Base-by-base conservation (phyloP, 179 eudicot species). In the Spergularia azorica region DNA sequence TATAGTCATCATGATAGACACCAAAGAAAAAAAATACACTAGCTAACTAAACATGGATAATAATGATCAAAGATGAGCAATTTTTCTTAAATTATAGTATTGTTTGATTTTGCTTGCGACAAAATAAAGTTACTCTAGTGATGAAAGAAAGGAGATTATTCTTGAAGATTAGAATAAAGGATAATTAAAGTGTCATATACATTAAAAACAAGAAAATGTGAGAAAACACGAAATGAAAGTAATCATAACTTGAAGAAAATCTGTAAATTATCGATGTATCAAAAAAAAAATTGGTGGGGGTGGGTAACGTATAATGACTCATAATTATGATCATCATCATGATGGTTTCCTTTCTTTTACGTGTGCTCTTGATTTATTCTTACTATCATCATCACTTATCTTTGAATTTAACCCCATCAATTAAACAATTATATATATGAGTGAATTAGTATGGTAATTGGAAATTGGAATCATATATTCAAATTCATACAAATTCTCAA, bases 291-390 rank as follows among this genome's bases (percentile, higher is more conserved):
- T 74, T 71, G 58, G 71, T 55, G 59, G 73, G 77, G 48, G 71
- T 72, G 80, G 78, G 79, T 71, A 51, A 73, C 75, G 69, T 76
- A 72, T 79, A 10, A 84, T 78, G 71, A 62, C 76, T 81, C 61
- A 81, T 84, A 21, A 62, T 62, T 56, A 84, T 75, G 54, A 75
- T 75, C 73, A 72, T 55, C 77, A 77, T 81, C 72, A 81, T 81
- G 7, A 81, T 84, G 63, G 21, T 68, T 68, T 67, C 77, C 82
- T 78, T 71, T 81, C 80, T 78, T 76, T 81, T 84, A 84, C 82
- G 82, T 81, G 84, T 75, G 73, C 76, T 67, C 77, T 81, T 57
- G 21, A 59, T 78, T 63, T 20, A 11, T 68, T 51, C 46, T 76
- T 52, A 43, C 70, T 76, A 38, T 14, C 43, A 79, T 20, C 14